These are phyloP conservation scores for Ceratocystis lukuohia DNA, from an alignment of 2,329 filamentous ascomycete species.

Conservation along the genomic window DNA sequence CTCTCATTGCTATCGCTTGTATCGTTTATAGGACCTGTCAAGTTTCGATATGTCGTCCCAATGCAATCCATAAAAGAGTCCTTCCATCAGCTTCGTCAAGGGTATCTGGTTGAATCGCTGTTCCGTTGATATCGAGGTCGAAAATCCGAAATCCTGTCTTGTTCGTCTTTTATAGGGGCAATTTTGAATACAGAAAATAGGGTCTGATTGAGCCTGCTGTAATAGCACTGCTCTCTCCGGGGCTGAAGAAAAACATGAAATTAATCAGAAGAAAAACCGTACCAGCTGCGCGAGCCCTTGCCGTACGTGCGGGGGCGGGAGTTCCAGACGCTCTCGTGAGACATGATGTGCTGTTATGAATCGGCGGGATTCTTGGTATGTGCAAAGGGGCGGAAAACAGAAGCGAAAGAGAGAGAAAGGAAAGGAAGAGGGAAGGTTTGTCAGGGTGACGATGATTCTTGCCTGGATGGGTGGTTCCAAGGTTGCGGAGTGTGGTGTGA, in stretches of 20 bases:
- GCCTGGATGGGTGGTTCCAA: not conserved
- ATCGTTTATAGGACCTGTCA: no score
- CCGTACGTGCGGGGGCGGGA: slow-evolving; percentile 93
- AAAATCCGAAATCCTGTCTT: no score
- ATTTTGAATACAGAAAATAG: no score
- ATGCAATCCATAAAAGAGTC: no score
- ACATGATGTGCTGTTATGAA: slow-evolving; percentile 39
- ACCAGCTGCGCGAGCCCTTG: slow-evolving; percentile 92
- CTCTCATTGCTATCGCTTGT: no score
- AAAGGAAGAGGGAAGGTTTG: slow-evolving; percentile 19
- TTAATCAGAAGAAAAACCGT: slow-evolving; percentile 31
- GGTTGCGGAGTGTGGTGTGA: slow-evolving; percentile 14
- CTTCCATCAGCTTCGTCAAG: no score
- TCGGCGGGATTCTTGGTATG: slow-evolving; percentile 17
- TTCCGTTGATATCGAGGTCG: no score
- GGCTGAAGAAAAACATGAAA: not conserved
- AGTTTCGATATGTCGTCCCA: no score
- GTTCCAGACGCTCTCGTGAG: slow-evolving; percentile 96
- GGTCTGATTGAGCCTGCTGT: no score
- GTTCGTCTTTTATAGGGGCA: no score
- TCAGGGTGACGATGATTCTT: slow-evolving; percentile 15
- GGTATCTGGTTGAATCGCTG: no score
- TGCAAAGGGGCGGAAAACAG: slow-evolving; percentile 19
- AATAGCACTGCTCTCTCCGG: no score
- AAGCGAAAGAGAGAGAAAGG: slow-evolving; percentile 14